Conservation (phyloP, 78 protist species). For the Pelomyxa schiedti region DNA sequence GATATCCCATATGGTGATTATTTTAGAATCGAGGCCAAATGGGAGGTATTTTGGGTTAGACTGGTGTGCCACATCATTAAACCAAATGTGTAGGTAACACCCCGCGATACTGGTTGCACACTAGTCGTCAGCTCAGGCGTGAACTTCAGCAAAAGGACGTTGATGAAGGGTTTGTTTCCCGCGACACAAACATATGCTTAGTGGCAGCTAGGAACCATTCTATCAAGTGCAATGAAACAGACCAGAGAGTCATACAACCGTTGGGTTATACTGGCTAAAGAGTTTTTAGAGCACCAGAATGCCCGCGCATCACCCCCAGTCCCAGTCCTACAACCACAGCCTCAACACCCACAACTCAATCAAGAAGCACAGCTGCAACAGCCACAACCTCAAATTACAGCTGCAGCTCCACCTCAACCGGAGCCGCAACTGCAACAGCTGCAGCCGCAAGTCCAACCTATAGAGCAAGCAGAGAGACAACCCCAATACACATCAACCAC, state of each 20-base stretch:
- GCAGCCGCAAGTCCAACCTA: too few species aligned
- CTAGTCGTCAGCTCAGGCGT: conserved; percentile 19
- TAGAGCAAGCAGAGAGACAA: too few species aligned
- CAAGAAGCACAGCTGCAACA: background rate
- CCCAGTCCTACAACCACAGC: conserved; percentile 25
- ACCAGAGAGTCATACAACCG: conserved; percentile 21
- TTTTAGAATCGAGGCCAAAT: conserved; percentile 50
- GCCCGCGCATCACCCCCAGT: too few species aligned
- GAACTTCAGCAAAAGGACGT: conserved; percentile 39
- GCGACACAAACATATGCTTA: background rate
- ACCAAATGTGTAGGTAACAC: background rate
- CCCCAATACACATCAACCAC: too few species aligned
- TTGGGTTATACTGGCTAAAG: conserved; percentile 37
- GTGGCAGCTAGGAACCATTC: conserved; percentile 21
- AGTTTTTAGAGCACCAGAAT: too few species aligned
- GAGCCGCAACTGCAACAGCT: background rate
- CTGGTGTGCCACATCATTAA: background rate
- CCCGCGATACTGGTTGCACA: conserved; percentile 10
- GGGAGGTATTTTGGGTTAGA: conserved; percentile 36
- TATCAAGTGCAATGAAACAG: conserved; percentile 39
- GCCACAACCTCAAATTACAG: background rate
- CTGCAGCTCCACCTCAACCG: background rate
- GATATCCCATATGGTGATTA: conserved; percentile 59
- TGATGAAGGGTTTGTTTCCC: conserved; percentile 23
- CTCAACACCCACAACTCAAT: conserved; percentile 9